Evolutionary conservation across 2,329 filamentous ascomycete species (phyloP).

Genomic region (Alternaria rosae): DNA sequence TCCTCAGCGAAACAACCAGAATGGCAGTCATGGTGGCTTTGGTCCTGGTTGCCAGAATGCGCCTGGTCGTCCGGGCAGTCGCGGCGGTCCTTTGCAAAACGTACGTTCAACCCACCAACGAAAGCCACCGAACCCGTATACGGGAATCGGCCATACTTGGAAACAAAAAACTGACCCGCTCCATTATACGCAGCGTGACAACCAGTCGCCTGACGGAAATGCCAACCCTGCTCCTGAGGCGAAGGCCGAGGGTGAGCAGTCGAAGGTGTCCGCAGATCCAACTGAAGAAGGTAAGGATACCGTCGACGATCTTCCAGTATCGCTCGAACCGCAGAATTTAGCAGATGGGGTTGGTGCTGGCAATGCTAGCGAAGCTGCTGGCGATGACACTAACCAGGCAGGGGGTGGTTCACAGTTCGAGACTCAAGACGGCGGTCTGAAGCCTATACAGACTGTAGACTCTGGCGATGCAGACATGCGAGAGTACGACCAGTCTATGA

Average conservation of each 20-base stretch:
- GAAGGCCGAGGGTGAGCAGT: constrained; percentile 41
- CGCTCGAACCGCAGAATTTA: constrained; percentile 9
- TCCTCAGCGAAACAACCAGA: constrained; percentile 50
- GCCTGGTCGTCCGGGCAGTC: constrained; percentile 43
- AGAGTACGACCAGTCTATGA: constrained; percentile 36
- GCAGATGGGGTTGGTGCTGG: constrained; percentile 11
- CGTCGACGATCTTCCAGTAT: constrained; percentile 14
- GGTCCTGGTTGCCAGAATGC: constrained; percentile 36
- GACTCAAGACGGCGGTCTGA: constrained; percentile 31
- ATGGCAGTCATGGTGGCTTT: constrained; percentile 51
- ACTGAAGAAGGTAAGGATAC: constrained; percentile 42
- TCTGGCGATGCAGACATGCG: constrained; percentile 34
- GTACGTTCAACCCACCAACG: constrained; percentile 44
- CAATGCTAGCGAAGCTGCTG: constrained; percentile 16
- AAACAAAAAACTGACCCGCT: constrained; percentile 36
- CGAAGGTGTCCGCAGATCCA: constrained; percentile 28
- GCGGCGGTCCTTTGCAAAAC: constrained; percentile 37
- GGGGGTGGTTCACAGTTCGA: constrained; percentile 22
- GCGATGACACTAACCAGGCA: constrained; percentile 27
- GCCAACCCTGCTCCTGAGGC: constrained; percentile 42
- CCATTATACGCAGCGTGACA: constrained; percentile 38
- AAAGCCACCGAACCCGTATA: constrained; percentile 16
- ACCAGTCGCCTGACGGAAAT: constrained; percentile 38
- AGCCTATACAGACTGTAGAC: constrained; percentile 47
- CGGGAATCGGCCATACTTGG: constrained; percentile 13